phyloP scores from a whole-genome alignment of 2,329 filamentous ascomycete species.

The Aspergillus fumigatus region DNA sequence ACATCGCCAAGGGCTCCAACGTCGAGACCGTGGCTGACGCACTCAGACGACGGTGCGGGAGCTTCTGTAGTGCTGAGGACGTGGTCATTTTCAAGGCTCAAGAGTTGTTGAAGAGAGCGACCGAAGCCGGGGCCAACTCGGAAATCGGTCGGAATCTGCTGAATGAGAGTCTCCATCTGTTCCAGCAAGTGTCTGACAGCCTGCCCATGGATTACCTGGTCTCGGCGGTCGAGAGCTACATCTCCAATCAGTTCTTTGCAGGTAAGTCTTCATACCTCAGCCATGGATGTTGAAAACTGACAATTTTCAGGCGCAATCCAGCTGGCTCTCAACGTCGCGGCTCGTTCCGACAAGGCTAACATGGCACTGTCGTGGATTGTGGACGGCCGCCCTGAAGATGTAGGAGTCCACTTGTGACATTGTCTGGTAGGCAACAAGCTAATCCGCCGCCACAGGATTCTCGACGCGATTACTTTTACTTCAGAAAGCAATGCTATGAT shows the following conservation, averaged over 20 bases:
- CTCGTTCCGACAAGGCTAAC: constrained; percentile 82
- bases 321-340: constrained; percentile 76
- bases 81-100: constrained; percentile 98
- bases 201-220: constrained; percentile 77
- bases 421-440: constrained; percentile 9
- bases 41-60: constrained; percentile 85
- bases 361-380: constrained; percentile 80
- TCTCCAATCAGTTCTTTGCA: constrained; percentile 80
- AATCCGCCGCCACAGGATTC: constrained; percentile 52
- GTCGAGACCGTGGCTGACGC: constrained; percentile 96
- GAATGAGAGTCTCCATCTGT: constrained; percentile 83
- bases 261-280: constrained; percentile 35
- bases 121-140: constrained; percentile 69
- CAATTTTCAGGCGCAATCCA: constrained; percentile 65
- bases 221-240: constrained; percentile 73
- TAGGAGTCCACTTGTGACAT: constrained; percentile 21
- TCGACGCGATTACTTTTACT: constrained; percentile 62
- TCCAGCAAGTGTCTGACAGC: constrained; percentile 80
- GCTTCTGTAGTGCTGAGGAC: constrained; percentile 95
- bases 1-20: constrained; percentile 93
- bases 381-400: constrained; percentile 66
- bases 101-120: constrained; percentile 84
- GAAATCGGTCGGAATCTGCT: constrained; percentile 74
- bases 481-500: constrained; percentile 74
- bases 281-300: constrained; percentile 17